phyloP scores from a whole-genome alignment of 257 asterid genomes.

The Asclepias syriaca region DNA sequence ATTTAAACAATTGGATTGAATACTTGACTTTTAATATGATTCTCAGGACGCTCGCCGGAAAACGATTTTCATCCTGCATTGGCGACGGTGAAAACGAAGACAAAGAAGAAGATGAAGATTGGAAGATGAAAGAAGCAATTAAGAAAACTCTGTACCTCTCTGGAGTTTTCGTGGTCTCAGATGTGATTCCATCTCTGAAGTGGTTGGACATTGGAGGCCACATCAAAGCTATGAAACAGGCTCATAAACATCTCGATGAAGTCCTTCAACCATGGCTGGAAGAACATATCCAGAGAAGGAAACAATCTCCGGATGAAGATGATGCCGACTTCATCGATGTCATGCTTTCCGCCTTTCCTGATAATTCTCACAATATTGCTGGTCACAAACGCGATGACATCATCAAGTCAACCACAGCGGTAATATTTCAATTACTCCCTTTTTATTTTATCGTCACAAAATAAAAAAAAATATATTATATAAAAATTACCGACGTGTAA shows the following conservation, averaged over 20 bases:
- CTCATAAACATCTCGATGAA: conserved; percentile 31
- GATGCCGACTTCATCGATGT: conserved; percentile 44
- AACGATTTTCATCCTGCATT: conserved; percentile 19
- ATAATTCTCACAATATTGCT: conserved; percentile 13
- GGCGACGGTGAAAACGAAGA: background rate
- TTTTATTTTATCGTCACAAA: too few species aligned
- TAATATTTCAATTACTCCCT: conserved; percentile 6
- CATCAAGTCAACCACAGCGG: conserved; percentile 53
- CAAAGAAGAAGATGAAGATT: conserved; percentile 8
- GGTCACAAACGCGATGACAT: conserved; percentile 33
- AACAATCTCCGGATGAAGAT: background rate
- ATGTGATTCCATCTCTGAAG: conserved; percentile 44
- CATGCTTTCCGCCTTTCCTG: conserved; percentile 38
- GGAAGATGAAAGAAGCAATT: conserved; percentile 31
- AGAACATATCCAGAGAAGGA: conserved; percentile 31
- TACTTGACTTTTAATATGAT: conserved; percentile 34
- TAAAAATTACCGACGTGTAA: too few species aligned
- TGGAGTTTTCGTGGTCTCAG: conserved; percentile 51
- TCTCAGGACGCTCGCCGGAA: conserved; percentile 38
- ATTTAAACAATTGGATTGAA: conserved; percentile 36
- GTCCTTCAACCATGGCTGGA: conserved; percentile 41
- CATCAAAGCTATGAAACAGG: conserved; percentile 38
- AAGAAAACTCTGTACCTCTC: conserved; percentile 33
- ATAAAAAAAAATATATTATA: too few species aligned
- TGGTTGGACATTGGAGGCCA: conserved; percentile 64